Base-by-base conservation (phyloP, 352 stramenopile species). In the Globisporangium orthogonon region DNA sequence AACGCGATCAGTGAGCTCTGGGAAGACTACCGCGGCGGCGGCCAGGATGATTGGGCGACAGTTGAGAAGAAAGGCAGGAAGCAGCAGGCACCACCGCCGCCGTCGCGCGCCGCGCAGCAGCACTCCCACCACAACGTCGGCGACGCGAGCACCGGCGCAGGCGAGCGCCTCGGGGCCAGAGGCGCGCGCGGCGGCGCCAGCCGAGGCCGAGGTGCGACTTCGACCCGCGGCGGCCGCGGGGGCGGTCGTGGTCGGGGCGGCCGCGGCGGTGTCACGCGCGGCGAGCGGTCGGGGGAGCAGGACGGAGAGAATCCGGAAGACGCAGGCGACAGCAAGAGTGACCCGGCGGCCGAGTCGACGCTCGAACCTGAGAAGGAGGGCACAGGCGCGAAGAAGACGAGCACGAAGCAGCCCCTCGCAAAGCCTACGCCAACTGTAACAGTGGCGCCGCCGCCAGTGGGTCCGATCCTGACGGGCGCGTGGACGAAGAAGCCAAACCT, bases 41-140 rank as follows among this genome's bases (percentile, higher is more conserved):
- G 56, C 18, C 70, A 83, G 51, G 74, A 88, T 45, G 83, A 79
- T 46, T 94, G 84, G 84, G 84, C 82, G 52, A 83, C 70, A 11
- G 84, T 94, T 50, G 68, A 75, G 55, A 94, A 94, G 62, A 92
- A 91, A 60, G 69, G 56, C 52, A 86, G 81, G 52, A 94, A 94
- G 69, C 47, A 60, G n/a, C 51, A 55, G 31, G 23, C 23, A 23
- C 30, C 44, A 23, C 52, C 59, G 47, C n/a, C 33, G 28, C 60
- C 59, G 41, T 28, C 41, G 41, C 41, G 41, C 18, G 41, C 15
- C 15, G 7, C 59, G 59, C 40, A 79, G 51, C 71, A 75, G 56
- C 70, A 64, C 73, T 61, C 80, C 30, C 48, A 69, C 14, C 61
- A 67, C 50, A 80, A 7, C 53, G 56, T 29, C 61, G 74, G 28